A percentile compares a stretch with the other conserved stretches of the same genome.
These are phyloP conservation scores for Stephanodiscus triporus DNA, from an alignment of 108 stramenopile species.

Conservation along the genomic window DNA sequence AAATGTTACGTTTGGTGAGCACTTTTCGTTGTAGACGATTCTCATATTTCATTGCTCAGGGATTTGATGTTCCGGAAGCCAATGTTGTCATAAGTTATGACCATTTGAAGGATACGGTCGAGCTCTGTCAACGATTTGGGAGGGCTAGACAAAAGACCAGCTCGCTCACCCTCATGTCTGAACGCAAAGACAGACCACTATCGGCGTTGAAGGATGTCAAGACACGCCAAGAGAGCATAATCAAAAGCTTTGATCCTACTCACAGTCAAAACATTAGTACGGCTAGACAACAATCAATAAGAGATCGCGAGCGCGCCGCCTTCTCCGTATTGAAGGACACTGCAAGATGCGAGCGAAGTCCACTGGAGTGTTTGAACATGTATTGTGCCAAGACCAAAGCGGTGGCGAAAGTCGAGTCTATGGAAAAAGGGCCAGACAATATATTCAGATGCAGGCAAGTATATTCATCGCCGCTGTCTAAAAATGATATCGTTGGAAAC, in stretches of 20 bases:
- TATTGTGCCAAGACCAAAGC: conserved; percentile 46
- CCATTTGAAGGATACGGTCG: conserved; percentile 49
- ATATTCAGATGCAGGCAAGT: conserved; percentile 22
- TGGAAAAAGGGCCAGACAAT: conserved; percentile 11
- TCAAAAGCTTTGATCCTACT: conserved; percentile 39
- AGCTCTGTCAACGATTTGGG: conserved; percentile 51
- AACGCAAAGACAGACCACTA: conserved; percentile 50
- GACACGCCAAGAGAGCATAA: conserved; percentile 42
- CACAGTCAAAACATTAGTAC: conserved; percentile 1
- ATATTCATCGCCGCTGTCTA: conserved; percentile 17
- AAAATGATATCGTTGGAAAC: conserved; percentile 11
- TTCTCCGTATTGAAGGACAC: conserved; percentile 23
- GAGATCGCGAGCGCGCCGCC: conserved; percentile 34
- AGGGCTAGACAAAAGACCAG: conserved; percentile 38
- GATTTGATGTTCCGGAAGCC: conserved; percentile 46
- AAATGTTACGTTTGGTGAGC: background rate
- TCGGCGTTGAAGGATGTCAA: conserved; percentile 36
- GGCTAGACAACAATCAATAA: conserved; percentile 35
- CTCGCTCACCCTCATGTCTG: conserved; percentile 39
- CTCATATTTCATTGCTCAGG: background rate
- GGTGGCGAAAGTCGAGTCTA: conserved; percentile 17
- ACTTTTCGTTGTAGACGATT: background rate
- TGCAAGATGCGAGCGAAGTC: conserved; percentile 25
- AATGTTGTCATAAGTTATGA: conserved; percentile 53
- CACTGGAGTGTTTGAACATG: conserved; percentile 33